These are phyloP conservation scores for Saccharomycopsis malanga DNA, from an alignment of 805 yeast genomes.

Conservation along the genomic window DNA sequence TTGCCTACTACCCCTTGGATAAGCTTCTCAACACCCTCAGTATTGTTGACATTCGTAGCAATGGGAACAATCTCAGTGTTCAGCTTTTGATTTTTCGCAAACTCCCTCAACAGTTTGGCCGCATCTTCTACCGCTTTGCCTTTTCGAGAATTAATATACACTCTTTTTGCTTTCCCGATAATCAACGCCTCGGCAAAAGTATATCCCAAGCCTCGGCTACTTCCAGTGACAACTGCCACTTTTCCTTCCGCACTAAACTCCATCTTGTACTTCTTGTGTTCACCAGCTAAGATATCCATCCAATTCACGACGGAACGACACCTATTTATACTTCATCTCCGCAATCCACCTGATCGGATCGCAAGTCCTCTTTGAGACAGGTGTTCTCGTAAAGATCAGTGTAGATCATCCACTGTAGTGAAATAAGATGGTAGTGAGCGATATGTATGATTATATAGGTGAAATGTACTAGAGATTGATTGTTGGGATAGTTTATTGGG, in stretches of 20 bases:
- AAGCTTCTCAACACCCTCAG: slow-evolving; percentile 41
- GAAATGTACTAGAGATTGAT: too few species aligned
- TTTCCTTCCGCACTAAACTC: slow-evolving; percentile 46
- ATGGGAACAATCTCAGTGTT: slow-evolving; percentile 37
- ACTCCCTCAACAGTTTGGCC: slow-evolving; percentile 30
- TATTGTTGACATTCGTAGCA: slow-evolving; percentile 50
- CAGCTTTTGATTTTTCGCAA: slow-evolving; percentile 15
- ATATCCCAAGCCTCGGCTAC: slow-evolving; percentile 69
- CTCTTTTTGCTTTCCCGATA: slow-evolving; percentile 52
- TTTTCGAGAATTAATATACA: slow-evolving; percentile 61
- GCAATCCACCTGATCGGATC: too few species aligned
- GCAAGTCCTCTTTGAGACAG: too few species aligned
- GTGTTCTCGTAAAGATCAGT: too few species aligned
- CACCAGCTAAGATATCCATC: too few species aligned
- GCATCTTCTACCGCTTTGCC: slow-evolving; percentile 55
- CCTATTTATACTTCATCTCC: too few species aligned
- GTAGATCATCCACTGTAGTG: too few species aligned
- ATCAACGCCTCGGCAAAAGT: slow-evolving; percentile 60
- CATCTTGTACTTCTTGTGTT: too few species aligned
- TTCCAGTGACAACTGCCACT: slow-evolving; percentile 64
- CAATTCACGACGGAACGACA: too few species aligned
- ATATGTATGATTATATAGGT: too few species aligned
- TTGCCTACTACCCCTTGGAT: slow-evolving; percentile 35
- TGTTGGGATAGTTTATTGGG: too few species aligned
- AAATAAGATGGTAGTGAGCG: too few species aligned